phyloP scores from a whole-genome alignment of 1,139 yeast genomes.

The Trichomonascaceae sp. region DNA sequence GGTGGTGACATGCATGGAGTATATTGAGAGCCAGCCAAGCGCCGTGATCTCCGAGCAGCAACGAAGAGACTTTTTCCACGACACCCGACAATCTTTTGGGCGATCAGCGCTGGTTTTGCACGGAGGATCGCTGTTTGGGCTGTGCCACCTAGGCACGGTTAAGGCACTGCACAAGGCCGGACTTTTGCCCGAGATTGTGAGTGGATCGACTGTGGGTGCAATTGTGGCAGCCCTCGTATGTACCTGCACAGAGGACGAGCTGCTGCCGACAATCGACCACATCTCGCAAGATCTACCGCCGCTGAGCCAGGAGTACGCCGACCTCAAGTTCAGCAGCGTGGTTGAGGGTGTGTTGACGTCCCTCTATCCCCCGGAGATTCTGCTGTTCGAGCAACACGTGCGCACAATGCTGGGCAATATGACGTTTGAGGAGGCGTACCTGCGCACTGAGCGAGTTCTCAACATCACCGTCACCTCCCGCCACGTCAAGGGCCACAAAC shows the following conservation, averaged over 20 bases:
- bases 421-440: constrained; percentile 88
- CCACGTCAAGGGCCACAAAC: constrained; percentile 27
- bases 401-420: constrained; percentile 64
- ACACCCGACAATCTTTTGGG: constrained; percentile 82
- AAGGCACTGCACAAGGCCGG: constrained; percentile 64
- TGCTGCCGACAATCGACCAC: constrained; percentile 25
- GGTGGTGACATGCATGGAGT: constrained; percentile 56
- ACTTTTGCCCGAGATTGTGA: constrained; percentile 67
- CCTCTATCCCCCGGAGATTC: constrained; percentile 77
- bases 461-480: constrained; percentile 79
- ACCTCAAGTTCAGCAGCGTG: constrained; percentile 17
- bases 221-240: constrained; percentile 82
- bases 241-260: constrained; percentile 45
- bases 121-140: constrained; percentile 89
- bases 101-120: constrained; percentile 80
- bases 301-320: constrained; percentile 13
- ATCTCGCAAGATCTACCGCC: constrained; percentile 35
- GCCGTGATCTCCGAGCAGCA: constrained; percentile 29
- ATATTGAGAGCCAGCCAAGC: constrained; percentile 21
- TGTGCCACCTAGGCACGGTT: constrained; percentile 87
- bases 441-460: constrained; percentile 61
- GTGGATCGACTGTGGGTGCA: constrained; percentile 94
- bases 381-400: constrained; percentile 67
- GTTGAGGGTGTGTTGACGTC: constrained; percentile 33
- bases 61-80: constrained; percentile 76